Conservation (phyloP, 2,329 filamentous ascomycete genomes). For the Aureobasidium sp. region DNA sequence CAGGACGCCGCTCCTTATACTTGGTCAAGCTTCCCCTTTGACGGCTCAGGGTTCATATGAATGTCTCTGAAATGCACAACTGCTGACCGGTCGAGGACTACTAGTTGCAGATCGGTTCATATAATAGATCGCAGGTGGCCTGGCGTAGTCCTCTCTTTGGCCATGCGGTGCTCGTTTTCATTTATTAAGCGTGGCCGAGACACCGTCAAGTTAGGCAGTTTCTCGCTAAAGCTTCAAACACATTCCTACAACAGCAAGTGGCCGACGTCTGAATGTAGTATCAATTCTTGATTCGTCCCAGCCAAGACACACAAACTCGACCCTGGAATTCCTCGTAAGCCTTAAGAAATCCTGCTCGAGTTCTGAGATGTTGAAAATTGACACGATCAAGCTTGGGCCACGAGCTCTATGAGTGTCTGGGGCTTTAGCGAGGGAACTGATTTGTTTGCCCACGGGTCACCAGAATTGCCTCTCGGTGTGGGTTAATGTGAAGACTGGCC, state of each 20-base stretch:
- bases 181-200: neutral
- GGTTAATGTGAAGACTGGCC: neutral
- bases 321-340: neutral
- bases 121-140: slow-evolving; percentile 1
- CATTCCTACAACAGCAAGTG: neutral
- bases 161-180: neutral
- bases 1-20: slow-evolving; percentile 13
- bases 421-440: neutral
- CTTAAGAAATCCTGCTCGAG: neutral
- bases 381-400: neutral
- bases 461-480: neutral
- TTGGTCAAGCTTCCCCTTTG: slow-evolving; percentile 15
- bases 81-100: neutral
- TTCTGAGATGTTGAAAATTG: neutral
- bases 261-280: neutral
- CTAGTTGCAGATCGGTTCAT: slow-evolving; percentile 16
- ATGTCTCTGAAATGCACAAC: slow-evolving; percentile 6
- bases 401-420: neutral
- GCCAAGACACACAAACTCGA: neutral
- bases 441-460: slow-evolving; percentile 9
- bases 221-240: slow-evolving; percentile 1
- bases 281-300: neutral
- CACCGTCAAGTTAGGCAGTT: neutral
- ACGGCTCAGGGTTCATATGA: slow-evolving; percentile 11
- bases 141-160: slow-evolving; percentile 7